Evolutionary conservation across 1,284 basidiomycete species (phyloP), one percentile per base, ranked within the genome.

Genomic region (Trametes hirsuta): DNA sequence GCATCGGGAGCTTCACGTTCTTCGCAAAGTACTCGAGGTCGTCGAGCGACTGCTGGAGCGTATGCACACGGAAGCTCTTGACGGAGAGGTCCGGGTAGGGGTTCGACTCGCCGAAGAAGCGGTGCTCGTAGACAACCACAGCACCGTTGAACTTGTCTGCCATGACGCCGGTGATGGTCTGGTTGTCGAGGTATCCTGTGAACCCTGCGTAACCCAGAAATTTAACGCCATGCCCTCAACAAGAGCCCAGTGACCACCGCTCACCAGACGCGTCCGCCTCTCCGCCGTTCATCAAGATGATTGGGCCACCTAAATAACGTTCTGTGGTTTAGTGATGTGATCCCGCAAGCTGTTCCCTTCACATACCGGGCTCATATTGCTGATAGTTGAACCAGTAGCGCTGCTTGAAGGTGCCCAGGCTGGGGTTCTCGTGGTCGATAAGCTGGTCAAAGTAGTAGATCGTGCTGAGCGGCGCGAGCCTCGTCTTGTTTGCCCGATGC

Each of bases 11-110:
- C 25, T 82, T 73, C 3, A 84, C 88, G 65, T 83, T 89, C 62
- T 84, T 76, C 8, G 86, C 81, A 68, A 91, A 92, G 72, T 87
- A 88, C 37, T 77, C 85, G 21, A 90, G 72, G 67, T 91, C 88
- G 49, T 88, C 83, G 53, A 88, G 82, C 6, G 86, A 84, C 74
- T 91, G 90, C 68, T 90, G 83, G 45, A 91, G 79, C 2, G 85
- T 90, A 68, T 86, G 84, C n/a, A 84, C 68, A 41, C 75, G 74
- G 49, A 90, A 75, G 66, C 82, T 87, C 60, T 80, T 72, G 11
- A 83, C 81, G 21, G 78, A 82, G 14, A 91, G 79, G 71, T 90
- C 79, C 36, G 81, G 76, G 52, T 80, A 81, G 0, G 89, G 90
- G 64, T 82, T 83, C 11, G 82, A 84, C 18, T 74, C 66, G 10